phyloP scores from a whole-genome alignment of 352 stramenopile genomes.

The Phytopythium delawarense region DNA sequence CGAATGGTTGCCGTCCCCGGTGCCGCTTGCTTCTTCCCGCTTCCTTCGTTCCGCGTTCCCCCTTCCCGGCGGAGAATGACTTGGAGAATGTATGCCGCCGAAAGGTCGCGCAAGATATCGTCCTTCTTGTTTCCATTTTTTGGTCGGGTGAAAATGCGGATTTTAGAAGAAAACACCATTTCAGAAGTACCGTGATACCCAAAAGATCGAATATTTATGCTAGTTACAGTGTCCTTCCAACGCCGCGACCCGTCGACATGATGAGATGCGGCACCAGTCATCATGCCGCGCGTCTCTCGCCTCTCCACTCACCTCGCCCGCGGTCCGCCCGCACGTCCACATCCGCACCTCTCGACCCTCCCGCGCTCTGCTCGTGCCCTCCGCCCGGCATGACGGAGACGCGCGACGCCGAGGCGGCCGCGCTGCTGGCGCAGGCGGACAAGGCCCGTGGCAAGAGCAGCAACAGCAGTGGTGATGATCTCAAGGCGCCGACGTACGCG shows the following conservation, averaged over 20 bases:
- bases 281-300: slow-evolving; percentile 1
- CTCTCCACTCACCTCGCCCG: background rate
- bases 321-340: background rate
- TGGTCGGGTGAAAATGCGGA: background rate
- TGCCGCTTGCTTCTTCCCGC: background rate
- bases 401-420: background rate
- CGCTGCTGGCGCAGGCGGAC: background rate
- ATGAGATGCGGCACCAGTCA: background rate
- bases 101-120: slow-evolving; percentile 3
- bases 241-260: background rate
- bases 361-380: background rate
- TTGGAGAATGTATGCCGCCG: background rate
- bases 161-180: background rate
- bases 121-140: slow-evolving; percentile 1
- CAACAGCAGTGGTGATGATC: too few species aligned
- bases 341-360: too few species aligned
- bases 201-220: too few species aligned
- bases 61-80: too few species aligned
- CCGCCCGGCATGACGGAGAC: background rate
- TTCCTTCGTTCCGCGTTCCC: background rate
- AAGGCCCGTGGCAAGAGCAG: background rate
- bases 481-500: slow-evolving; percentile 32
- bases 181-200: background rate
- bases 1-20: background rate
- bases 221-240: background rate